phyloP scores from a whole-genome alignment of 495 filamentous ascomycete species.

The Xylaria bambusicola region DNA sequence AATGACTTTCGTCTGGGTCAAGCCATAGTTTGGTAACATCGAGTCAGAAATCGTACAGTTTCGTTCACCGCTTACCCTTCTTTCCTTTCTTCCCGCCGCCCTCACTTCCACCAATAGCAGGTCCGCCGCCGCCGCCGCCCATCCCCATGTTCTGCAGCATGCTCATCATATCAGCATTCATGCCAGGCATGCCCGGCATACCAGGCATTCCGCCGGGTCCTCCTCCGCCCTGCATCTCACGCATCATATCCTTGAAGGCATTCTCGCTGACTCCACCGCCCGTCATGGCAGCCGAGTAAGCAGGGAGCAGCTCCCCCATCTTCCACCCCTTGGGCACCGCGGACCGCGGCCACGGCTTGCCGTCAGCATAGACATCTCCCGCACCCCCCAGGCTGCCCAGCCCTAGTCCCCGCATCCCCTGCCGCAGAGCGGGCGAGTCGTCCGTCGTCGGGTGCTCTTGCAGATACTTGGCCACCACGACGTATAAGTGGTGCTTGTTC shows the following conservation, averaged over 20 bases:
- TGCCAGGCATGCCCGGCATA: constrained; percentile 41
- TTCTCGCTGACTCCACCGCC: constrained; percentile 96
- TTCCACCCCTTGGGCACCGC: constrained; percentile 91
- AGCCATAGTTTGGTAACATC: not conserved
- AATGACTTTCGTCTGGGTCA: not conserved
- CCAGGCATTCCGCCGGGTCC: constrained; percentile 43
- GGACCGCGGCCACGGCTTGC: constrained; percentile 60
- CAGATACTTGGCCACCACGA: constrained; percentile 73
- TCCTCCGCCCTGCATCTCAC: constrained; percentile 74
- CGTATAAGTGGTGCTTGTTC: constrained; percentile 90
- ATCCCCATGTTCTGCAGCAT: constrained; percentile 41
- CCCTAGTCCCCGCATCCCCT: constrained; percentile 49
- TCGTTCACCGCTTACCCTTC: constrained; percentile 50
- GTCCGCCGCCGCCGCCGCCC: constrained; percentile 26
- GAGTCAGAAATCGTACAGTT: too few relatives aligned
- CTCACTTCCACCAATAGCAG: constrained; percentile 25
- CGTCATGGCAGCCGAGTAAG: constrained; percentile 84
- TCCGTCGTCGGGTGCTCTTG: constrained; percentile 71
- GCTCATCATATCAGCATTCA: constrained; percentile 46
- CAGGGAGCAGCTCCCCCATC: constrained; percentile 77
- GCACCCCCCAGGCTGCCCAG: constrained; percentile 57
- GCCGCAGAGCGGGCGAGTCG: constrained; percentile 63
- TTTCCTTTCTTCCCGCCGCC: constrained; percentile 45
- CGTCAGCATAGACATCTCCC: constrained; percentile 53
- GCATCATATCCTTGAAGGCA: constrained; percentile 96